Percentiles rank a stretch among this genome's conserved stretches.
These are phyloP conservation scores for Penicillium concentricum DNA, from an alignment of 2,329 filamentous ascomycete genomes.

Conservation along the genomic window DNA sequence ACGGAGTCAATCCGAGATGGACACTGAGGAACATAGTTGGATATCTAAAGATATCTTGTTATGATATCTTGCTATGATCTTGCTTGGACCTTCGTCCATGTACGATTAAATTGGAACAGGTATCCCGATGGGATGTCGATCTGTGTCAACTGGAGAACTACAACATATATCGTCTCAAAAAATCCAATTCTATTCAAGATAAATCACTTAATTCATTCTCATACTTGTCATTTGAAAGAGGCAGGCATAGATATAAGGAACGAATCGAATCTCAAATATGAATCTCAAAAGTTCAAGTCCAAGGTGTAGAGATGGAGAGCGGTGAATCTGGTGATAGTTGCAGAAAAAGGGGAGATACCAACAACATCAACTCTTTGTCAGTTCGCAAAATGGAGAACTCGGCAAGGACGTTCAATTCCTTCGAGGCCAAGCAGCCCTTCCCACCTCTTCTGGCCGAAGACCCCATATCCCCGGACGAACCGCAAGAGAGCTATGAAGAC, in stretches of 20 bases:
- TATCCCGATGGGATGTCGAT: background rate
- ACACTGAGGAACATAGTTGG: background rate
- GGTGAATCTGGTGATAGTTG: constrained; percentile 5
- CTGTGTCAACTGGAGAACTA: background rate
- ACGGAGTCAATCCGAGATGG: background rate
- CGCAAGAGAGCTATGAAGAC: constrained; percentile 25
- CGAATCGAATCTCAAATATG: background rate
- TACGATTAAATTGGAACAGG: background rate
- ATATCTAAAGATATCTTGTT: background rate
- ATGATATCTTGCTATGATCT: background rate
- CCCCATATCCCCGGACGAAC: constrained; percentile 25
- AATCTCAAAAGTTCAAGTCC: background rate
- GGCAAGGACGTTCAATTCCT: constrained; percentile 5
- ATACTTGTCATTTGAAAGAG: background rate
- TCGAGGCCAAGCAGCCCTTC: constrained; percentile 36
- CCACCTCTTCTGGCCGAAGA: constrained; percentile 31
- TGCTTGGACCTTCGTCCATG: background rate
- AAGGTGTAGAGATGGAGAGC: background rate
- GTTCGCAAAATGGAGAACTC: constrained; percentile 16
- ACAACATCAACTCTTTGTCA: background rate
- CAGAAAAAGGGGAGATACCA: constrained; percentile 9
- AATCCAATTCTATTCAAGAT: background rate
- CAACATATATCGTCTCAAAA: background rate
- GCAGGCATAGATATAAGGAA: background rate
- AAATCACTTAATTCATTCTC: background rate